Conservation (phyloP, 2,329 filamentous ascomycete species). For the Fusarium sp. region DNA sequence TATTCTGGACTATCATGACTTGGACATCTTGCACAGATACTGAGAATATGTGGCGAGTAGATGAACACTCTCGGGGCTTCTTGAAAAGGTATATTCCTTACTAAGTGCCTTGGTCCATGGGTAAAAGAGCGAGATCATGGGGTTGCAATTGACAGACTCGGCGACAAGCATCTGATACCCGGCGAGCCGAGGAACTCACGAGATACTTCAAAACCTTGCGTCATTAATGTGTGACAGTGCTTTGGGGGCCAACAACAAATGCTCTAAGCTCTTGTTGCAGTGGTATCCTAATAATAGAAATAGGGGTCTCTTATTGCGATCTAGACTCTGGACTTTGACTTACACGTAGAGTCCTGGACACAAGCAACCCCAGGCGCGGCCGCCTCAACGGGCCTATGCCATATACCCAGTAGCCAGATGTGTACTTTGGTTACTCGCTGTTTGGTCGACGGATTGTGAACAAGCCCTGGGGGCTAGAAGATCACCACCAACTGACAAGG, state of each 20-base stretch:
- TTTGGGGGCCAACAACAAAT: background rate
- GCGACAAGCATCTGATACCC: conserved; percentile 10
- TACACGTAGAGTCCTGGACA: background rate
- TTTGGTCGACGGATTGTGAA: background rate
- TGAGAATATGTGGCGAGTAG: background rate
- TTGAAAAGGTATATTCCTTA: background rate
- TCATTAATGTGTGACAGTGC: background rate
- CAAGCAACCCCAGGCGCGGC: background rate
- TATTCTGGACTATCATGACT: background rate
- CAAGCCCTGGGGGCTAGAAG: background rate
- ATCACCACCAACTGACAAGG: conserved; percentile 10
- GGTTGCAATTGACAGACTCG: conserved; percentile 3
- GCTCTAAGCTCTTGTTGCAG: background rate
- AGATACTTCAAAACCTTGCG: background rate
- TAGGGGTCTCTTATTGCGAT: background rate
- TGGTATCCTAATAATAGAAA: background rate
- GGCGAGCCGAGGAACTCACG: conserved; percentile 1
- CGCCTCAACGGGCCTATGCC: background rate
- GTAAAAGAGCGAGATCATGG: background rate
- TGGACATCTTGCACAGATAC: background rate
- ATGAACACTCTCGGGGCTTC: background rate
- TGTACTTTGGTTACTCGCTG: background rate
- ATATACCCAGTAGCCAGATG: background rate
- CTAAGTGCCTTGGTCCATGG: background rate
- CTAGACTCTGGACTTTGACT: background rate